These are phyloP conservation scores for Penicillium polonicum DNA, from an alignment of 2,329 filamentous ascomycete genomes.

Conservation along the genomic window DNA sequence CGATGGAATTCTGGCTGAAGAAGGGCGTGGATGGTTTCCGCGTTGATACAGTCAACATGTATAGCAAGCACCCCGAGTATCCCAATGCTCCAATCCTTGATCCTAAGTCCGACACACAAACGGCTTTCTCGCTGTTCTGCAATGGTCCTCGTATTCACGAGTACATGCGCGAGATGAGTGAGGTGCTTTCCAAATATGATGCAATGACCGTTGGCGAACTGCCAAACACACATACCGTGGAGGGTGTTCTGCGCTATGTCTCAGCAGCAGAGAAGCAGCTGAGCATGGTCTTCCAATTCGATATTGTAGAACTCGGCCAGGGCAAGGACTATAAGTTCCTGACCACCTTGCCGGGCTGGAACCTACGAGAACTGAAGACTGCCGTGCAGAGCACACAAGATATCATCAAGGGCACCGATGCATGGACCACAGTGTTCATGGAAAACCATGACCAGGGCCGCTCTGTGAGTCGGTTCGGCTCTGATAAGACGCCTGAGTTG, in stretches of 20 bases:
- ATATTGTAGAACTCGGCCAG: constrained; percentile 56
- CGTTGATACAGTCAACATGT: constrained; percentile 67
- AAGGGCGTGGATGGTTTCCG: constrained; percentile 68
- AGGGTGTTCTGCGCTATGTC: constrained; percentile 60
- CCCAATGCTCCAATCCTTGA: constrained; percentile 58
- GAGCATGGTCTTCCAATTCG: constrained; percentile 64
- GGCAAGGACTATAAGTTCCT: constrained; percentile 49
- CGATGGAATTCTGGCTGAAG: constrained; percentile 73
- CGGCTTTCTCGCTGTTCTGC: constrained; percentile 58
- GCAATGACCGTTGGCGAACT: constrained; percentile 72
- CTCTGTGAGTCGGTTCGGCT: constrained; percentile 54
- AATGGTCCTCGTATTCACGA: constrained; percentile 70
- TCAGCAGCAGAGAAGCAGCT: constrained; percentile 59
- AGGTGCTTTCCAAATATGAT: constrained; percentile 59
- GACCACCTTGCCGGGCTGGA: constrained; percentile 47
- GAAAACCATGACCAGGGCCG: constrained; percentile 65
- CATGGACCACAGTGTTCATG: constrained; percentile 60
- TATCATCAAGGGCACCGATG: constrained; percentile 48
- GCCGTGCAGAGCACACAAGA: constrained; percentile 53
- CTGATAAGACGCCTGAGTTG: constrained; percentile 49
- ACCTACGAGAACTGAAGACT: constrained; percentile 44
- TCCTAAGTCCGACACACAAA: constrained; percentile 48
- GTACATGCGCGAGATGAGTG: constrained; percentile 65
- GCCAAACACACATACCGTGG: constrained; percentile 59
- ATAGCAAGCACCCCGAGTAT: constrained; percentile 50